Evolutionary conservation across 345 rosid species (phyloP).

Genomic region (Arabis hirsuta): DNA sequence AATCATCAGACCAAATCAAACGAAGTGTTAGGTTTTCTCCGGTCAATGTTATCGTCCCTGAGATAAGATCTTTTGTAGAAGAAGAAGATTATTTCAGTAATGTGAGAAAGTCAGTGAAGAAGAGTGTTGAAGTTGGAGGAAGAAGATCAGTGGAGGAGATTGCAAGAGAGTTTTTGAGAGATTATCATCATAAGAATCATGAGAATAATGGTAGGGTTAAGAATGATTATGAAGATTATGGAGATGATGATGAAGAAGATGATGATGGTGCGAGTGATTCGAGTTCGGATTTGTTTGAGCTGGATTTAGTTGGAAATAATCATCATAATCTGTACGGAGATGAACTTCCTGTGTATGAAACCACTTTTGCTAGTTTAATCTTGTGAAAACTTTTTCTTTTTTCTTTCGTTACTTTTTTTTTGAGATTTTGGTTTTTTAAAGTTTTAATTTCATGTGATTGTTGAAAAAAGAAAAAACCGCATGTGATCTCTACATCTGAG

Average conservation of each 20-base stretch:
- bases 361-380: constrained; percentile 59
- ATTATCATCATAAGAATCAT: constrained; percentile 60
- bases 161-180: constrained; percentile 68
- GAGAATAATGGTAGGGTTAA: constrained; percentile 31
- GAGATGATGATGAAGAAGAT: constrained; percentile 54
- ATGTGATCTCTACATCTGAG: constrained; percentile 26
- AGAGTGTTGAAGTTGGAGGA: constrained; percentile 45
- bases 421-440: constrained; percentile 14
- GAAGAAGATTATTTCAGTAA: constrained; percentile 45
- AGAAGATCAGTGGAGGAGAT: constrained; percentile 65
- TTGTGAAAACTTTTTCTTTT: constrained; percentile 29
- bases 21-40: constrained; percentile 74
- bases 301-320: constrained; percentile 61
- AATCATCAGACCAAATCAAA: constrained; percentile 60
- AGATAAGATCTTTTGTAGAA: constrained; percentile 31
- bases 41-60: constrained; percentile 57
- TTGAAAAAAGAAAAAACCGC: not conserved
- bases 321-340: constrained; percentile 65
- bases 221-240: constrained; percentile 32
- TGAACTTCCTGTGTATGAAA: constrained; percentile 95
- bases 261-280: constrained; percentile 55
- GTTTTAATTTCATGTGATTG: constrained; percentile 23
- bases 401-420: not conserved
- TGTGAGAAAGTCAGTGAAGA: constrained; percentile 45
- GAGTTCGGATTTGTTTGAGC: constrained; percentile 76